Base-by-base conservation (phyloP, 768 basidiomycete species). In the Boletus insuetus region DNA sequence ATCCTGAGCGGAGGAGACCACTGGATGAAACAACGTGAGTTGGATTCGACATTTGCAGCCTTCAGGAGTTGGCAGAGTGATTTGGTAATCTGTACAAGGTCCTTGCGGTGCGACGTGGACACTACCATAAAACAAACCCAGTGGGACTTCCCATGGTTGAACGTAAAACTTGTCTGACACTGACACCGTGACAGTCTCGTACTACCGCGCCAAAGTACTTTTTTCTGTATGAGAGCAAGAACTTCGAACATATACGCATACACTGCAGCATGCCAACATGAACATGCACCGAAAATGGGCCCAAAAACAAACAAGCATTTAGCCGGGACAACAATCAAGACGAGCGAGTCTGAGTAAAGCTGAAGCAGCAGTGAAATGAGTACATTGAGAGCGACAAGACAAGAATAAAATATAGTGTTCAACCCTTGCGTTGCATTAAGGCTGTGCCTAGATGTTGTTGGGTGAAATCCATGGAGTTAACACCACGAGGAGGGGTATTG, bases 401-500 rank as follows among this genome's bases (percentile, higher is more conserved):
- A 40, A 52, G 11, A 49, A 45, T 24, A 37, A 39, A 19, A 38
- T n/a, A 14, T 24, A 44, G 17, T 39, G 39, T 40, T 63, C 55
- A 71, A 32, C 55, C 56, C 54, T 71, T 67, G 49, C 65, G 58
- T 26, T 69, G 69, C 58, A 67, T 59, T 52, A 67, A 50, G 35
- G 56, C 46, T 5, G 60, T 38, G 17, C 54, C 59, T 26, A 76
- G 58, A 54, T 56, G 68, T 58, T 63, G 65, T 45, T 60, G 67
- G 9, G 57, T 51, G 49, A 63, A 71, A 41, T 71, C 68, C 31
- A 70, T 63, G n/a, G 42, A 32, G 45, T 62, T 42, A 43, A 59
- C 53, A 44, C 64, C 58, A 46, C 69, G 64, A 47, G 61, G 49
- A 41, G 77, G 79, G 34, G 75, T 79, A 53, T 74, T 77, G 47